phyloP scores from a whole-genome alignment of 2,329 filamentous ascomycete species.

The Teratosphaeria nubilosa region DNA sequence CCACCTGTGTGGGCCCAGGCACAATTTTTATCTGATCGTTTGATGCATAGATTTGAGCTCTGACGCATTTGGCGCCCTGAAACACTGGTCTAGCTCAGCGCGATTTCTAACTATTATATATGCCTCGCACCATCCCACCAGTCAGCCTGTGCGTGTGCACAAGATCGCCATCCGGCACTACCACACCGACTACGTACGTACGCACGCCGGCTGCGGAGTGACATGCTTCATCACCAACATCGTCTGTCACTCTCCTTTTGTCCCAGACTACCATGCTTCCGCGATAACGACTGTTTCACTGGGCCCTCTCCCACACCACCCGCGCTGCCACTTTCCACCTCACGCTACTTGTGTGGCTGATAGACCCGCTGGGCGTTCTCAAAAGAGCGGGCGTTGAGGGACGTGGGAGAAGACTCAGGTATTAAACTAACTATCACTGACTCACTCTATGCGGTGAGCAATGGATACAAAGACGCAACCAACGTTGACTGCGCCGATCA shows the following conservation, averaged over 20 bases:
- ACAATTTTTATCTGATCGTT: background rate
- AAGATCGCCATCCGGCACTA: background rate
- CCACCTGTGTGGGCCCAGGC: background rate
- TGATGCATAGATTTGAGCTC: background rate
- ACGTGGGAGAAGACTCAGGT: background rate
- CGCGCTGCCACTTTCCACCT: background rate
- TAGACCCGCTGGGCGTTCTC: background rate
- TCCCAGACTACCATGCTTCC: conserved; percentile 22
- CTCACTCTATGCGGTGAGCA: background rate
- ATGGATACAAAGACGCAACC: background rate
- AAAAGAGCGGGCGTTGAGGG: background rate
- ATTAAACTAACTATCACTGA: background rate
- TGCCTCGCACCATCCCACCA: background rate
- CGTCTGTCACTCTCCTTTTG: background rate
- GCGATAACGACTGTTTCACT: conserved; percentile 19
- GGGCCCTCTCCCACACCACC: conserved; percentile 3
- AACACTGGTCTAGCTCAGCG: background rate
- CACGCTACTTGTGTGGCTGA: background rate
- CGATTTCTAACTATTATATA: background rate
- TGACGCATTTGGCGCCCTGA: background rate
- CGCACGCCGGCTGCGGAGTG: background rate
- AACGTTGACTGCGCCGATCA: background rate
- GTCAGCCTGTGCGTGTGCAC: background rate
- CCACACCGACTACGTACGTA: background rate
- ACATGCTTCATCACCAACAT: background rate